A percentile compares a stretch with the other conserved stretches of the same genome.
Evolutionary conservation across 352 stramenopile genomes (phyloP).

Genomic region (Thalassiosira sp.): DNA sequence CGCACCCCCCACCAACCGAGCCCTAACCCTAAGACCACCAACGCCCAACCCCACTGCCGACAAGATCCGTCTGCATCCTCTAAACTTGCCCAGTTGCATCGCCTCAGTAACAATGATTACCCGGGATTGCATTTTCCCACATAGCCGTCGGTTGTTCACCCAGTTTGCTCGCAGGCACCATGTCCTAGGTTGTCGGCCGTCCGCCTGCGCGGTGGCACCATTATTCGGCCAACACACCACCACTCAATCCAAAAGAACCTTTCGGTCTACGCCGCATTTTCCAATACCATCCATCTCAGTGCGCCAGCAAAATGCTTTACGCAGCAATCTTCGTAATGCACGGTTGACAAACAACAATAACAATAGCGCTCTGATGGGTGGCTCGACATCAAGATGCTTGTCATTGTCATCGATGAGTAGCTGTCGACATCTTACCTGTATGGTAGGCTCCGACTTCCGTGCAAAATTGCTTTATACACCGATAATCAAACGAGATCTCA

Average conservation of each 20-base stretch:
- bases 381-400: not conserved
- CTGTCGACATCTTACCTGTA: no score
- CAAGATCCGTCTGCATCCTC: no score
- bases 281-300: not conserved
- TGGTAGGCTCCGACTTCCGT: not conserved
- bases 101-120: slow-evolving; percentile 2
- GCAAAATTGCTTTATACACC: not conserved
- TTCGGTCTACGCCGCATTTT: not conserved
- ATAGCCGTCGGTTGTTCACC: not conserved
- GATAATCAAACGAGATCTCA: slow-evolving; percentile 11
- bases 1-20: no score
- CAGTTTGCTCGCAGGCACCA: not conserved
- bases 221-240: not conserved
- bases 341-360: no score
- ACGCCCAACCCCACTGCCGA: no score
- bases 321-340: not conserved
- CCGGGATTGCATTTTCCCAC: not conserved
- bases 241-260: not conserved
- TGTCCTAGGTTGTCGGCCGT: not conserved
- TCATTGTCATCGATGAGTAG: not conserved
- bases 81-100: no score
- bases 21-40: no score
- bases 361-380: not conserved
- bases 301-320: not conserved
- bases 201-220: not conserved